These are phyloP conservation scores for Epichloe glyceriae DNA, from an alignment of 2,329 filamentous ascomycete genomes.

Conservation along the genomic window DNA sequence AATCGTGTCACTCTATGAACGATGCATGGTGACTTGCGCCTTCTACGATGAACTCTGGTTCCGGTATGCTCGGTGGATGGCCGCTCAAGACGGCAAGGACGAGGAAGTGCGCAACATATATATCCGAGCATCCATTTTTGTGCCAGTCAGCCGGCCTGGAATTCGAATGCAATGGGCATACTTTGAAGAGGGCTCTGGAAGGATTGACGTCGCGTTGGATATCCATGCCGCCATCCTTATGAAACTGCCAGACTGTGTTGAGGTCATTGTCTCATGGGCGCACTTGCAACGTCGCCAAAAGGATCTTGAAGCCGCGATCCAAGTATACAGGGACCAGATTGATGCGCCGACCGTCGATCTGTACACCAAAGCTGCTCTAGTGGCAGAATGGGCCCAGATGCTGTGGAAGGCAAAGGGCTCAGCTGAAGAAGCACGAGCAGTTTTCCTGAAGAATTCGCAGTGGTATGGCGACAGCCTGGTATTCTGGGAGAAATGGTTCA, in stretches of 20 bases:
- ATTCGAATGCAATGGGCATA: slow-evolving; percentile 85
- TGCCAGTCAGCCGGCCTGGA: slow-evolving; percentile 72
- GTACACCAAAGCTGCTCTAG: slow-evolving; percentile 73
- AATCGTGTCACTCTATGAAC: slow-evolving; percentile 77
- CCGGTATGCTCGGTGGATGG: slow-evolving; percentile 93
- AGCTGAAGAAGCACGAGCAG: slow-evolving; percentile 64
- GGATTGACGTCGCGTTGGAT: slow-evolving; percentile 65
- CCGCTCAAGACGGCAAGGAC: slow-evolving; percentile 62
- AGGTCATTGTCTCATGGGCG: slow-evolving; percentile 78
- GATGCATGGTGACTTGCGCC: slow-evolving; percentile 82
- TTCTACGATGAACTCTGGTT: slow-evolving; percentile 98
- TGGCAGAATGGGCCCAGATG: slow-evolving; percentile 77
- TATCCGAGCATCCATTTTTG: slow-evolving; percentile 76
- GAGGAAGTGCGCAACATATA: slow-evolving; percentile 91
- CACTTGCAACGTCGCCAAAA: slow-evolving; percentile 75
- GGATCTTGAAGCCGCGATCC: slow-evolving; percentile 72
- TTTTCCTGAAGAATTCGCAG: slow-evolving; percentile 72
- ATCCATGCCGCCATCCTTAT: slow-evolving; percentile 74
- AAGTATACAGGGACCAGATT: slow-evolving; percentile 70
- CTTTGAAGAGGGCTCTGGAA: slow-evolving; percentile 78
- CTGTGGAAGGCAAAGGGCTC: slow-evolving; percentile 81
- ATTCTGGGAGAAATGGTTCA: slow-evolving; percentile 83
- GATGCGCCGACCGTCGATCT: slow-evolving; percentile 58
- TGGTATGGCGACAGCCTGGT: slow-evolving; percentile 74
- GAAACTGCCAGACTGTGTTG: slow-evolving; percentile 66